phyloP scores from a whole-genome alignment of 139 green algal genomes.

The Chlamydomonas schloesseri region DNA sequence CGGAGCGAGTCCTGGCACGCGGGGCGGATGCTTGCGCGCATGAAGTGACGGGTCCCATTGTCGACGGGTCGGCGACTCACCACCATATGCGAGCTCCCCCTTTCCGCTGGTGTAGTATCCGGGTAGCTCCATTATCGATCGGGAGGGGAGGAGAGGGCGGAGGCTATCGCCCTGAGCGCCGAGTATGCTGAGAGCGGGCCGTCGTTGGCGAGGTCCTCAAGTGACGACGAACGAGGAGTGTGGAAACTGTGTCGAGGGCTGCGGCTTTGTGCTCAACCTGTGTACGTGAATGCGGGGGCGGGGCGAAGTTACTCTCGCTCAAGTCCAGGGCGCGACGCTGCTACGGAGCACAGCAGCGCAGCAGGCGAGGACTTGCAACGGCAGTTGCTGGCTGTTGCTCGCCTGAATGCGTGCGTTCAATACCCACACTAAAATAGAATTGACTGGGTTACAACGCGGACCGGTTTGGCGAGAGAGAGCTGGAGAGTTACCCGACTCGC shows the following conservation, averaged over 20 bases:
- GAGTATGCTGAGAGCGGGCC: too few relatives aligned
- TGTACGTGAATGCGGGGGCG: neutral
- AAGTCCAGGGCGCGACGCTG: too few relatives aligned
- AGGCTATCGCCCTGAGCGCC: too few relatives aligned
- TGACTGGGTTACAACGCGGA: neutral
- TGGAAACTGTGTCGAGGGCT: neutral
- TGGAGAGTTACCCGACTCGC: conserved; percentile 2
- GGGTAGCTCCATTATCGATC: conserved; percentile 7
- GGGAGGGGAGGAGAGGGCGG: neutral
- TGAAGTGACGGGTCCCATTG: too few relatives aligned
- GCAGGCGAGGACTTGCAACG: too few relatives aligned
- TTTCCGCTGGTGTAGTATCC: conserved; percentile 3
- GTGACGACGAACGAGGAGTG: neutral
- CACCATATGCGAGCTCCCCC: neutral
- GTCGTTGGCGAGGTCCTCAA: conserved; percentile 2
- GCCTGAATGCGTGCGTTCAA: too few relatives aligned
- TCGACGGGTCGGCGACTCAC: neutral
- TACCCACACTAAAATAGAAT: neutral
- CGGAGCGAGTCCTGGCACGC: too few relatives aligned
- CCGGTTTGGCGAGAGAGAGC: neutral
- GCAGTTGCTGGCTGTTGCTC: too few relatives aligned
- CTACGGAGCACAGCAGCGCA: too few relatives aligned
- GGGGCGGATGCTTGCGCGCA: too few relatives aligned
- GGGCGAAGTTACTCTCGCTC: neutral
- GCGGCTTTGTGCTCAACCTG: neutral